These are phyloP conservation scores for Leishmania amazonensis DNA, from an alignment of 208 protist species.

Conservation along the genomic window DNA sequence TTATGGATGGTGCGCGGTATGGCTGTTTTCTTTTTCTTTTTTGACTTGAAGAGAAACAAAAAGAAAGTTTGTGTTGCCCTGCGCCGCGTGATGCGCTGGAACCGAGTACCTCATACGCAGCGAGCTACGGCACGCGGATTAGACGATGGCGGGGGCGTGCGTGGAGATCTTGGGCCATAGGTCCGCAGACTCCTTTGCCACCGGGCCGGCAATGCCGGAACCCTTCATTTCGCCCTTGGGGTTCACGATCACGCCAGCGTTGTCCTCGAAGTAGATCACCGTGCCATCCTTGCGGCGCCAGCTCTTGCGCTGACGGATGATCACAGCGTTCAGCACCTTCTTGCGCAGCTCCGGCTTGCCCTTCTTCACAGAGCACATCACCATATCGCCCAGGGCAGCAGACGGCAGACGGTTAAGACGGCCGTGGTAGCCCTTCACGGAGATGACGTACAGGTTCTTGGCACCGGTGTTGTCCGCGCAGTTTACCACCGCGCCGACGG, in stretches of 20 bases:
- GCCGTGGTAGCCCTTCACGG: constrained; percentile 98
- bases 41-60: not conserved
- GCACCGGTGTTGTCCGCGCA: constrained; percentile 99
- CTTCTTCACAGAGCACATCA: constrained; percentile 99
- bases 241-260: constrained; percentile 99
- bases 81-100: not conserved
- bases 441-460: constrained; percentile 99
- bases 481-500: constrained; percentile 99
- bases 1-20: not conserved
- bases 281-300: constrained; percentile 99
- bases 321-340: constrained; percentile 98
- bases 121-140: constrained; percentile 95
- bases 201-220: constrained; percentile 99
- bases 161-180: constrained; percentile 99
- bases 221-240: constrained; percentile 99
- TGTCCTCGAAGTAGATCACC: constrained; percentile 99
- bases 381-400: constrained; percentile 98
- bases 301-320: constrained; percentile 99
- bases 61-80: not conserved
- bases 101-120: constrained; percentile 92
- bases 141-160: constrained; percentile 96
- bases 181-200: constrained; percentile 99
- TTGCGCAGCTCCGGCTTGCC: constrained; percentile 99
- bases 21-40: too few species aligned
- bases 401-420: constrained; percentile 98